These are phyloP conservation scores for Fomitopsis pulvina DNA, from an alignment of 768 basidiomycete species.

Conservation along the genomic window DNA sequence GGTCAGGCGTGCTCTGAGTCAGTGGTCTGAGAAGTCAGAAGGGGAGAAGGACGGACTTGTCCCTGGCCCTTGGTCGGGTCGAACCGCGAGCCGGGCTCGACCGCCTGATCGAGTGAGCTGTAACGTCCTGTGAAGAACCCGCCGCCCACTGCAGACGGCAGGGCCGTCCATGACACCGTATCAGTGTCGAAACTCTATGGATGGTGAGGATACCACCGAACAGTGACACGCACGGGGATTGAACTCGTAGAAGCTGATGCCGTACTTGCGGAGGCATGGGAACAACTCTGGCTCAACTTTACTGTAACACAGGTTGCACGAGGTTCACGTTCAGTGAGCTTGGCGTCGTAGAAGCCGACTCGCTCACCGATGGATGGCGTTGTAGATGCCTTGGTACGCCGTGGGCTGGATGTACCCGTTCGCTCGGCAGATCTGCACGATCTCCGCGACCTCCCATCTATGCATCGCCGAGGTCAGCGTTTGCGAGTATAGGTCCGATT, in stretches of 20 bases:
- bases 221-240: constrained; percentile 30
- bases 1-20: neutral
- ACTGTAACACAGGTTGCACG: neutral
- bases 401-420: constrained; percentile 42
- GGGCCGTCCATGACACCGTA: neutral
- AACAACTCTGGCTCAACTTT: constrained; percentile 33
- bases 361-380: constrained; percentile 33
- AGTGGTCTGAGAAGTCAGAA: neutral
- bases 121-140: constrained; percentile 36
- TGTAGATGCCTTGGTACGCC: constrained; percentile 42
- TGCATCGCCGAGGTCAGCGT: neutral
- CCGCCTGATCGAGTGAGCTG: constrained; percentile 27
- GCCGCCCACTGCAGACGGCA: constrained; percentile 26
- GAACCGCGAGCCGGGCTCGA: constrained; percentile 52
- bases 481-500: too few species aligned
- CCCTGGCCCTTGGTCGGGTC: constrained; percentile 42
- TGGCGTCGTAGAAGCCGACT: neutral
- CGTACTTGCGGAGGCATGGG: constrained; percentile 36
- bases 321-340: neutral
- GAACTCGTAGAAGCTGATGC: constrained; percentile 33
- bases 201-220: neutral
- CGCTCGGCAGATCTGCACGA: constrained; percentile 31
- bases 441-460: constrained; percentile 39
- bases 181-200: neutral
- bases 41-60: constrained; percentile 24